Base-by-base conservation (phyloP, 805 yeast genomes). In the Cyberlindnera galapagoensis region DNA sequence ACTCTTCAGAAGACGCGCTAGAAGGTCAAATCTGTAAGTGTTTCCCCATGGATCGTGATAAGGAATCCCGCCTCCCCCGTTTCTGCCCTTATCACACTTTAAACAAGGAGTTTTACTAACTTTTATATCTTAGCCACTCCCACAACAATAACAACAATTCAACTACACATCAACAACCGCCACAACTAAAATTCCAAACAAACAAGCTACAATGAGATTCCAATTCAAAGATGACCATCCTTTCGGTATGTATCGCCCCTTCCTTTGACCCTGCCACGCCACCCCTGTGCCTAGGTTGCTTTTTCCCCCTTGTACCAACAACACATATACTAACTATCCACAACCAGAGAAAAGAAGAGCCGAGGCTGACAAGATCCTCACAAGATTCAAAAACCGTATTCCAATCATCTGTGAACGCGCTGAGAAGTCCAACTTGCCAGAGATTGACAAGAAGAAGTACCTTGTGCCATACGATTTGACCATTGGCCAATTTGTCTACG, bases 401-500 rank as follows among this genome's bases (percentile, higher is more conserved):
- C 98, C 99, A 4, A 97, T 67, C 18, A 90, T 92, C 53, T 92
- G 98, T 59, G 98, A 92, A 64, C 81, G 88, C 63, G 97, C 88
- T 24, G 97, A 88, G 62, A 90, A 90, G 63, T 80, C 94, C 21
- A 97, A 92, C 56, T 83, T 92, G 43, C 94, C 94, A 28, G 92
- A 87, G 46, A 88, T 92, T 54, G 99, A 92, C 61, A 92, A 92
- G 71, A 82, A 95, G 60, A 92, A 92, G 65, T 92, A 92, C 57
- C 71, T 92, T 44, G 98, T 92, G 9, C 98, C 98, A 7, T 79
- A 88, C 18, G 98, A 92, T 57, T 72, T 92, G 50, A 86, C 97
- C 0, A 95, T 92, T 38, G 98, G 98, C 26, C 98, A 92, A 62
- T 90, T 92, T 64, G 98, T 92, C 27, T 92, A 92, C 55, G 98